Evolutionary conservation across 306 rosid species (phyloP).

Genomic region (Chamaecrista fasciculata): DNA sequence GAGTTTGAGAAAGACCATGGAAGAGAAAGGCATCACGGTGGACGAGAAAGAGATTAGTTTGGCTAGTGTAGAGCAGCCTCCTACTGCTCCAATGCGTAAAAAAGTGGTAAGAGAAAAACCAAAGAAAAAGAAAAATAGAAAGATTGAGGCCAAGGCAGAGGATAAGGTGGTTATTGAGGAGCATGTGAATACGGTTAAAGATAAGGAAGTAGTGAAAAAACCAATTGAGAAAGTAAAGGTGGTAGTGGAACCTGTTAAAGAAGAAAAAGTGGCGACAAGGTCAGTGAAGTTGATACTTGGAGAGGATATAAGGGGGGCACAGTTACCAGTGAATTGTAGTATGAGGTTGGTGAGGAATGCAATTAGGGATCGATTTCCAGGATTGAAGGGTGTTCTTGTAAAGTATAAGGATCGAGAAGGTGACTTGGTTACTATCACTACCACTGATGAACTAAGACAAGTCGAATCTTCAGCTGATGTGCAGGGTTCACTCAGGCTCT

Average conservation of each 20-base stretch:
- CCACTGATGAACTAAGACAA: constrained; percentile 48
- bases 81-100: constrained; percentile 31
- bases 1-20: constrained; percentile 40
- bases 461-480: constrained; percentile 44
- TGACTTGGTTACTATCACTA: constrained; percentile 64
- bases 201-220: constrained; percentile 6
- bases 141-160: constrained; percentile 38
- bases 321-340: constrained; percentile 53
- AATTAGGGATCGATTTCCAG: constrained; percentile 52
- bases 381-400: constrained; percentile 59
- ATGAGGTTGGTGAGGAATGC: constrained; percentile 45
- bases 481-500: constrained; percentile 48
- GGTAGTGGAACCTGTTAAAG: constrained; percentile 34
- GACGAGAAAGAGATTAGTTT: constrained; percentile 53
- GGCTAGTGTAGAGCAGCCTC: constrained; percentile 32
- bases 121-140: constrained; percentile 54
- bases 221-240: constrained; percentile 38
- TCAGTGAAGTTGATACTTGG: constrained; percentile 62
- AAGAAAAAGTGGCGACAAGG: constrained; percentile 43
- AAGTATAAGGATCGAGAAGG: constrained; percentile 69
- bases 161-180: constrained; percentile 48
- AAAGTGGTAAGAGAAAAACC: constrained; percentile 47
- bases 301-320: constrained; percentile 64
- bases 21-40: constrained; percentile 43
- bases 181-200: constrained; percentile 39